Evolutionary conservation across 2,329 filamentous ascomycete genomes (phyloP).

Genomic region (Nemania diffusa): DNA sequence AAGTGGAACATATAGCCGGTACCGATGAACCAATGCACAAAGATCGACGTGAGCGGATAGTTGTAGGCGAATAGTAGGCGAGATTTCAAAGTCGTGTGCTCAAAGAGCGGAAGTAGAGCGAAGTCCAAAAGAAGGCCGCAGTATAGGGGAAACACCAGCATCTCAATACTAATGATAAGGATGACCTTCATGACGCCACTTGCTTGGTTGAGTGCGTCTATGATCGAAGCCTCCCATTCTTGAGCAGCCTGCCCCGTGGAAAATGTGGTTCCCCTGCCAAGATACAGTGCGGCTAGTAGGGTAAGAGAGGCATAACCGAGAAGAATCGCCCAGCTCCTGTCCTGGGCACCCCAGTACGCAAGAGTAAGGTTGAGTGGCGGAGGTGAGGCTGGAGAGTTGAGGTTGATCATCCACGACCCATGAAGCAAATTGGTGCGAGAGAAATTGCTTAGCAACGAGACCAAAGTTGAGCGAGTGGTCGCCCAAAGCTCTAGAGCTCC

Average conservation of each 20-base stretch:
- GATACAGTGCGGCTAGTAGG: conserved; percentile 78
- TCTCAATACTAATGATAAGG: conserved; percentile 97
- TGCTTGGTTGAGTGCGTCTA: conserved; percentile 88
- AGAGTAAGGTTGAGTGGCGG: conserved; percentile 64
- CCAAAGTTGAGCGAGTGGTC: conserved; percentile 35
- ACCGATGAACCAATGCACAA: conserved; percentile 98
- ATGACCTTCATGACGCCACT: conserved; percentile 98
- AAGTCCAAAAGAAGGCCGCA: conserved; percentile 91
- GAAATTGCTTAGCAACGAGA: conserved; percentile 47
- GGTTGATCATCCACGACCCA: conserved; percentile 67
- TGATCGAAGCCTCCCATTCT: conserved; percentile 78
- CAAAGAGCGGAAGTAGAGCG: conserved; percentile 89
- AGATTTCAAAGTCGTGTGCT: conserved; percentile 79
- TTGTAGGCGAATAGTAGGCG: conserved; percentile 80
- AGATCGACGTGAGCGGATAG: conserved; percentile 88
- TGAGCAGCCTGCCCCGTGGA: conserved; percentile 65
- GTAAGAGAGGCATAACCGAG: conserved; percentile 84
- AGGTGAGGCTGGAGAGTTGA: conserved; percentile 57
- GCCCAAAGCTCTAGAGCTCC: conserved; percentile 40
- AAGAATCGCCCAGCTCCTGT: conserved; percentile 77
- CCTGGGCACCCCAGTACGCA: conserved; percentile 73
- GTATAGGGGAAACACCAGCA: conserved; percentile 96
- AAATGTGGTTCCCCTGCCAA: conserved; percentile 77
- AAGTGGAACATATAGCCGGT: conserved; percentile 99
- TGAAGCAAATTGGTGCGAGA: conserved; percentile 57